A percentile compares a stretch with the other conserved stretches of the same genome.
Evolutionary conservation across 352 stramenopile species (phyloP).

Genomic region (Phytophthora multivora): DNA sequence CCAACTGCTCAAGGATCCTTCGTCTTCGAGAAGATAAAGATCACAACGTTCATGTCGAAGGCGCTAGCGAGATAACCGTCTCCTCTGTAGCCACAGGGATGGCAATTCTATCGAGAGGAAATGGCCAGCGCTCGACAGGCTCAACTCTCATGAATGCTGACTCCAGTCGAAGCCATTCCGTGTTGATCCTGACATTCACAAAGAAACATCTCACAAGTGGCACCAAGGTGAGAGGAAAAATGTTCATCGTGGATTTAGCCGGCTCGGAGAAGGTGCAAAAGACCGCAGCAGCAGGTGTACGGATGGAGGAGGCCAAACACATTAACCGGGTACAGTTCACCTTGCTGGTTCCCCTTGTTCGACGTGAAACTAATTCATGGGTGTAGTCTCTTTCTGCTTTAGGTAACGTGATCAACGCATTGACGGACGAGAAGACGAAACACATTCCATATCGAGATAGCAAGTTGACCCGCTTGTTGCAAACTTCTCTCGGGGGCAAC

Average conservation of each 20-base stretch:
- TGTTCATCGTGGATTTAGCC: conserved; percentile 76
- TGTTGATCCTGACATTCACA: conserved; percentile 63
- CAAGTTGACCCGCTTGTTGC: conserved; percentile 89
- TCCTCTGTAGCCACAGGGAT: conserved; percentile 33
- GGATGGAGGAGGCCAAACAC: conserved; percentile 75
- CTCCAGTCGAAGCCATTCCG: conserved; percentile 73
- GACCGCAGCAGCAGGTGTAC: conserved; percentile 46
- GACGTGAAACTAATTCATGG: neutral
- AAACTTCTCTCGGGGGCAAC: conserved; percentile 87
- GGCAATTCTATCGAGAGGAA: conserved; percentile 42
- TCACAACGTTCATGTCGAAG: conserved; percentile 50
- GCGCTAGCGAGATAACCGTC: conserved; percentile 53
- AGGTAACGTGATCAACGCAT: conserved; percentile 71
- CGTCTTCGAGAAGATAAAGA: conserved; percentile 53
- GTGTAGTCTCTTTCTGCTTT: conserved; percentile 71
- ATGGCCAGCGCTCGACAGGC: conserved; percentile 43
- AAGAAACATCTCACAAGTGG: conserved; percentile 21
- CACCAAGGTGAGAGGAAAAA: conserved; percentile 22
- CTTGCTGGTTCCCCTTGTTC: neutral
- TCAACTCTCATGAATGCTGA: conserved; percentile 61
- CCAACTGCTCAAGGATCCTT: conserved; percentile 33
- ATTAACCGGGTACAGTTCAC: conserved; percentile 59
- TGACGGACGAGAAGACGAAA: conserved; percentile 45
- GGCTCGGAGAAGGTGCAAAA: conserved; percentile 71
- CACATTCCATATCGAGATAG: conserved; percentile 87